Percentiles rank a stretch among this genome's conserved stretches.
Conservation (phyloP, 2,329 filamentous ascomycete species). For the Elsinoe fawcettii region DNA sequence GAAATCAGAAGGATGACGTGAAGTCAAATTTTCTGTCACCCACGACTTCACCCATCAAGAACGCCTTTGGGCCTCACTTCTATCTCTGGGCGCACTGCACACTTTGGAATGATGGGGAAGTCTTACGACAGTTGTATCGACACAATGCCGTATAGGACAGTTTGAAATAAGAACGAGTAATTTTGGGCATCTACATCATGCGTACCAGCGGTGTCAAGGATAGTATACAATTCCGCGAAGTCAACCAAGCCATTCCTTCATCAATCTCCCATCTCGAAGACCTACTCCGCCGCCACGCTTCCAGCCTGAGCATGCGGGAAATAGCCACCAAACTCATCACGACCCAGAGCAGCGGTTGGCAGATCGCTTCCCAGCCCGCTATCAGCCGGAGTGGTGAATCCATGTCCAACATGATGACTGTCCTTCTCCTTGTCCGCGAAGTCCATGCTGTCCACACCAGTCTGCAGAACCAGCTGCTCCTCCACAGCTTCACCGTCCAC, state of each 20-base stretch:
- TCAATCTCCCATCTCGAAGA: background rate
- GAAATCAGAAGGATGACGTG: background rate
- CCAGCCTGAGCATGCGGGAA: constrained; percentile 12
- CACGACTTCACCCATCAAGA: background rate
- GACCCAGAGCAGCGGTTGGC: constrained; percentile 26
- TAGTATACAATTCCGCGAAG: background rate
- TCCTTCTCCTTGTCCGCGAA: constrained; percentile 18
- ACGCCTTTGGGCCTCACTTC: background rate
- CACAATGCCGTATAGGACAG: background rate
- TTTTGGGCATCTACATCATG: constrained; percentile 10
- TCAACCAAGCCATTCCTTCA: background rate
- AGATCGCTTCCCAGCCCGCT: constrained; percentile 34
- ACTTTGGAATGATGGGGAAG: too few species aligned
- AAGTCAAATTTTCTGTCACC: constrained; percentile 3
- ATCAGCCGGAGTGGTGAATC: constrained; percentile 31
- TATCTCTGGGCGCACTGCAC: too few species aligned
- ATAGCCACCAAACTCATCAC: constrained; percentile 18
- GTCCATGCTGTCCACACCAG: constrained; percentile 19
- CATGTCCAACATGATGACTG: constrained; percentile 18
- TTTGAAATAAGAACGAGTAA: background rate
- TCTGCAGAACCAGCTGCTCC: constrained; percentile 16
- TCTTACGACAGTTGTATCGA: too few species aligned
- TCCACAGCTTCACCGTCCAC: constrained; percentile 10
- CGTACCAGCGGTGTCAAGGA: background rate
- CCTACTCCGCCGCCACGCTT: constrained; percentile 1